Conservation (phyloP, 2,329 filamentous ascomycete species). For the Apiospora saccharicola region DNA sequence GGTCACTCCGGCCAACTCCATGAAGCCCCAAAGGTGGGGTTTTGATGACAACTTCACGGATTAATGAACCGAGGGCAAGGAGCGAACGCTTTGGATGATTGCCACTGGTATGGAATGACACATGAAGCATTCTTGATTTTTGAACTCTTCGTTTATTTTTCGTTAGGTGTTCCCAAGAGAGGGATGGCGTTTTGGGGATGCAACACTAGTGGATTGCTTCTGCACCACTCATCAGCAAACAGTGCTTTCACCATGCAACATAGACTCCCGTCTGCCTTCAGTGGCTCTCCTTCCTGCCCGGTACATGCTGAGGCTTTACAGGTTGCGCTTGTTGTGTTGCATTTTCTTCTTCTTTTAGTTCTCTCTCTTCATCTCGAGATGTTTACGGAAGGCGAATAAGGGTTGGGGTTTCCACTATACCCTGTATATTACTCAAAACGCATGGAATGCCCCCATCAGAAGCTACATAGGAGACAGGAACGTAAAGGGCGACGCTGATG, state of each 20-base stretch:
- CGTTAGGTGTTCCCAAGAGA: neutral
- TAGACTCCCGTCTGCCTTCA: neutral
- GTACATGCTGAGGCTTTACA: neutral
- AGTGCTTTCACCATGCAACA: constrained; percentile 1
- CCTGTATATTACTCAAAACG: constrained; percentile 14
- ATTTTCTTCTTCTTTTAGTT: neutral
- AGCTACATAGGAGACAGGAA: neutral
- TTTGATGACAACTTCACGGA: constrained; percentile 2
- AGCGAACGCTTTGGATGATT: constrained; percentile 3
- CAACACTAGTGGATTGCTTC: neutral
- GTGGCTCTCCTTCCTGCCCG: neutral
- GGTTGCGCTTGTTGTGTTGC: neutral
- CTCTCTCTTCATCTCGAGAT: neutral
- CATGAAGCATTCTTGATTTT: constrained; percentile 15
- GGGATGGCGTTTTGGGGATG: constrained; percentile 15
- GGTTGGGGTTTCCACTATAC: constrained; percentile 10
- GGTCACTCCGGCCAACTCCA: neutral
- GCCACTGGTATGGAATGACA: constrained; percentile 10
- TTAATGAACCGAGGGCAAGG: neutral
- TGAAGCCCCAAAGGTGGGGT: neutral
- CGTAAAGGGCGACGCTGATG: neutral
- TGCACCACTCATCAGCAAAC: constrained; percentile 8
- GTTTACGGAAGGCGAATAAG: constrained; percentile 6
- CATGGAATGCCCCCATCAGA: constrained; percentile 8
- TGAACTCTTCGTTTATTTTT: neutral